phyloP scores from a whole-genome alignment of 2,329 filamentous ascomycete genomes.

The Atkinsonella texensis region DNA sequence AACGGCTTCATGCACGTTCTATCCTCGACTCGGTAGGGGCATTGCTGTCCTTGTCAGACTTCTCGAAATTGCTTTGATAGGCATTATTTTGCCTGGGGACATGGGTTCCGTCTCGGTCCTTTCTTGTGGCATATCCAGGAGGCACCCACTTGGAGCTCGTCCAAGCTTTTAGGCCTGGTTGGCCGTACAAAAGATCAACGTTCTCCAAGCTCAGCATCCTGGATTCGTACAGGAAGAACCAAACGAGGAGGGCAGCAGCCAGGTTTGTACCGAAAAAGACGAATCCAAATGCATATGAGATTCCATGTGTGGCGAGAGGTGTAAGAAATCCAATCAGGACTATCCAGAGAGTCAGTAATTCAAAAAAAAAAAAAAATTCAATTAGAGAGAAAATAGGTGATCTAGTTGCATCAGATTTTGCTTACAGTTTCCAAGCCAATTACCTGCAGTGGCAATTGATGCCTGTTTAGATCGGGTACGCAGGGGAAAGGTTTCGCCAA shows the following conservation, averaged over 20 bases:
- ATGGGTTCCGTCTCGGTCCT: conserved; percentile 20
- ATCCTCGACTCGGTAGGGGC: conserved; percentile 4
- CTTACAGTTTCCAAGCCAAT: conserved; percentile 49
- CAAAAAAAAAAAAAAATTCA: background rate
- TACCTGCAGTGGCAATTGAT: conserved; percentile 40
- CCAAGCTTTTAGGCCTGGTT: conserved; percentile 46
- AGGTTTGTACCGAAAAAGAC: conserved; percentile 54
- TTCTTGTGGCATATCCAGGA: conserved; percentile 29
- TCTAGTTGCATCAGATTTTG: background rate
- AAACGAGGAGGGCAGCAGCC: conserved; percentile 45
- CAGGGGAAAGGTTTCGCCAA: conserved; percentile 53
- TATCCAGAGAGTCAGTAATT: conserved; percentile 9
- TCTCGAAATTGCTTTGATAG: background rate
- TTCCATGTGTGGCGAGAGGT: conserved; percentile 49
- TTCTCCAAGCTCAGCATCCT: conserved; percentile 56
- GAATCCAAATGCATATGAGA: conserved; percentile 53
- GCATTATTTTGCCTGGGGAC: conserved; percentile 12
- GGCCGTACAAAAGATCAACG: conserved; percentile 59
- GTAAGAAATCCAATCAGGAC: conserved; percentile 57
- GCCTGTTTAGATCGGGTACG: conserved; percentile 43
- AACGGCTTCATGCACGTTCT: background rate
- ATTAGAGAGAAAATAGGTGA: background rate
- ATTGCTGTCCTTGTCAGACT: conserved; percentile 5
- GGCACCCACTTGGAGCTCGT: conserved; percentile 42
- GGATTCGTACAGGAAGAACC: conserved; percentile 59